Conservation (phyloP, 768 basidiomycete genomes). For the Collybia mongolica region DNA sequence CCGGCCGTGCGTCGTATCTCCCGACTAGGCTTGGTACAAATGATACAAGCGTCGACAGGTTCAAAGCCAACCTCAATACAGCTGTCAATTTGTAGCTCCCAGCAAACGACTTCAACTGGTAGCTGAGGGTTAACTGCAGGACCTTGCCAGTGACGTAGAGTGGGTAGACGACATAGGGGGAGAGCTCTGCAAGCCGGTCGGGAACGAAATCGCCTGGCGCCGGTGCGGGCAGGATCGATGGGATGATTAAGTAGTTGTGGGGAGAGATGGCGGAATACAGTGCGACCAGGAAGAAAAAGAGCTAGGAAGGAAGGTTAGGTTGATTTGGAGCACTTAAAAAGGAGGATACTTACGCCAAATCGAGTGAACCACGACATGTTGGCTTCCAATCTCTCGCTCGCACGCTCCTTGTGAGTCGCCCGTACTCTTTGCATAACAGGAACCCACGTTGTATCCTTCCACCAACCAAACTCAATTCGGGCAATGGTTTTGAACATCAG, state of each 20-base stretch:
- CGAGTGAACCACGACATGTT: slow-evolving; percentile 12
- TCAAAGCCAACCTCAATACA: neutral
- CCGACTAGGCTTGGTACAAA: slow-evolving; percentile 10
- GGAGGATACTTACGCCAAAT: slow-evolving; percentile 4
- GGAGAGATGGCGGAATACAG: slow-evolving; percentile 8
- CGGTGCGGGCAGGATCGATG: slow-evolving; percentile 4
- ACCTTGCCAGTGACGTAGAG: slow-evolving; percentile 11
- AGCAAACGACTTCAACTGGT: slow-evolving; percentile 17
- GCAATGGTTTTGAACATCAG: slow-evolving; percentile 25
- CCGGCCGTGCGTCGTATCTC: slow-evolving; percentile 5
- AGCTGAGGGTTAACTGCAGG: slow-evolving; percentile 23
- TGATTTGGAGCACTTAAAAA: neutral
- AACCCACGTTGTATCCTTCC: slow-evolving; percentile 15
- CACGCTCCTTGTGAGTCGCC: slow-evolving; percentile 27
- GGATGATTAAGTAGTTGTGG: slow-evolving; percentile 6
- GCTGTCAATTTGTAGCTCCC: slow-evolving; percentile 17
- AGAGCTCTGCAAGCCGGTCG: slow-evolving; percentile 5
- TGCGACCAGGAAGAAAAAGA: slow-evolving; percentile 5
- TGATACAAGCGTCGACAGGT: neutral
- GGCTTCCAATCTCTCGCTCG: slow-evolving; percentile 21
- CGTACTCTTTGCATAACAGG: slow-evolving; percentile 17
- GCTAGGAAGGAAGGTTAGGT: neutral
- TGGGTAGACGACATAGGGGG: slow-evolving; percentile 9
- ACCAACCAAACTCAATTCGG: slow-evolving; percentile 20
- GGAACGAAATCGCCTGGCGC: slow-evolving; percentile 4